phyloP scores from a whole-genome alignment of 179 eudicot genomes.

The Patellifolia procumbens region DNA sequence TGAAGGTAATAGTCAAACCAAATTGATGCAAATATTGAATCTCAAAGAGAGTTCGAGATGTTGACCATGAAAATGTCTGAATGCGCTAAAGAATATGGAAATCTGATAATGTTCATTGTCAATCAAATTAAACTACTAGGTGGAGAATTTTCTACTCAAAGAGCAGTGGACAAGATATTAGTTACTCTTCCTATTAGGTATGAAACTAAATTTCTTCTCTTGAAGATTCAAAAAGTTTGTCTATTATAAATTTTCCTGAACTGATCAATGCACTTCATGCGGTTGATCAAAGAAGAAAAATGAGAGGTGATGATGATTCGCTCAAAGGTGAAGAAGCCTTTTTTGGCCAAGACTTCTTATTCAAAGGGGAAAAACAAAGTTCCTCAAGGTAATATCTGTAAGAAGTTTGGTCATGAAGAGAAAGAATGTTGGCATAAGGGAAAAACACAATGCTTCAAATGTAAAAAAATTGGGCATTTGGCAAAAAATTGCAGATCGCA shows the following conservation, averaged over 20 bases:
- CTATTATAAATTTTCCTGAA: not conserved
- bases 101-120: not conserved
- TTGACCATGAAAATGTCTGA: not conserved
- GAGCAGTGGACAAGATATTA: conserved; percentile 1
- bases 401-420: too few species aligned
- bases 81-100: not conserved
- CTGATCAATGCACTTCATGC: not conserved
- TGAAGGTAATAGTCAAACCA: not conserved
- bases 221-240: conserved; percentile 11
- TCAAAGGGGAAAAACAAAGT: too few species aligned
- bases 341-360: too few species aligned
- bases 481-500: too few species aligned
- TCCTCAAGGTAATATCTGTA: too few species aligned
- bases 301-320: too few species aligned
- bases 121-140: not conserved
- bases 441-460: not conserved
- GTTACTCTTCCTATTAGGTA: not conserved
- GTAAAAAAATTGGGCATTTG: too few species aligned
- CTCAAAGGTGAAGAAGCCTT: too few species aligned
- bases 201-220: conserved; percentile 4
- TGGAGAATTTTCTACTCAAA: not conserved
- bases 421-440: too few species aligned
- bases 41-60: conserved; percentile 16
- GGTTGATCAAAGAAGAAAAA: not conserved
- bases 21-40: conserved; percentile 13